Base-by-base conservation (phyloP, 805 yeast genomes). In the Monosporozyma servazzii region DNA sequence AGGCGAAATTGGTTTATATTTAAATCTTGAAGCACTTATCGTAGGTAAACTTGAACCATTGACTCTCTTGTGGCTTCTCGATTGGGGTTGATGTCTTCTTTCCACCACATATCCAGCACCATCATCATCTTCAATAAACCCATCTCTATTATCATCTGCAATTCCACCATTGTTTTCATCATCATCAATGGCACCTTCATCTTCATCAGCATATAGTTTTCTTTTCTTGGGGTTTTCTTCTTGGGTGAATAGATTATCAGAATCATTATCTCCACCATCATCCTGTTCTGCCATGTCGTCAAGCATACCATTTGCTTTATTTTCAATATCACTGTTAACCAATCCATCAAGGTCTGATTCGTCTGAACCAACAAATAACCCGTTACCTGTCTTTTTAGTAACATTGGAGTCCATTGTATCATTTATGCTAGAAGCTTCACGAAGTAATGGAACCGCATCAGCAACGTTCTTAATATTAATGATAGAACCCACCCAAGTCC, bases 1-100 rank as follows among this genome's bases (percentile, higher is more conserved):
- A 1, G 88, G 86, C 3, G 95, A 88, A 58, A 81, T 84, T 0
- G 96, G 90, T 45, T 69, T 72, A 29, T 81, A 60, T 31, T 40
- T 39, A 21, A 49, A 49, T 37, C 31, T 49, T 5, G 25, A 31
- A 10, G 25, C 13, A 31, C 27, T 20, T 25, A 29, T 17, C 5
- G 25, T 8, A 29, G 36, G 13, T 18, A 33, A 45, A 30, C 9
- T 30, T 18, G 36, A 17, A 20, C 18, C 18, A 18, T 7, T 45
- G 20, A 20, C 40, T 31, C 30, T 45, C 27, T 45, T 45, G 20
- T 31, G 17, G 21, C 44, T n/a, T 21, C 29, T 20, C 8, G 44
- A 15, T 21, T 20, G 44, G 18, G 23, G 23, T 6, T 10, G 23
- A 18, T 41, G 48, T 45, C 30, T 39, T 36, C 51, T 52, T n/a